Percentiles rank a stretch among this genome's conserved stretches.
Evolutionary conservation across 2,329 filamentous ascomycete genomes (phyloP).

Genomic region (Simplicillium sp.): DNA sequence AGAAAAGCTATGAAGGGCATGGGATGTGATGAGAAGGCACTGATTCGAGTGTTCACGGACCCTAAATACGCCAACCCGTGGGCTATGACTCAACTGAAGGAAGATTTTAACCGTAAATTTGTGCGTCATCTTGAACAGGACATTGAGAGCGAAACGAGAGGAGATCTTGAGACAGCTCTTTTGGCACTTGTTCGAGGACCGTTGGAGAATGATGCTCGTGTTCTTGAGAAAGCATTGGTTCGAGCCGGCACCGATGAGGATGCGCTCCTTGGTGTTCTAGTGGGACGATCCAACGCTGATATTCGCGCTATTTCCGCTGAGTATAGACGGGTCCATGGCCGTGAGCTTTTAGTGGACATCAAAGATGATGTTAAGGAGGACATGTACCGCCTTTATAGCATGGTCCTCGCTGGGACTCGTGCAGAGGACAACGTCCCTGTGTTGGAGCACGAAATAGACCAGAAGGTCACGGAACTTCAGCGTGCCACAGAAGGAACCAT

Average conservation of each 20-base stretch:
- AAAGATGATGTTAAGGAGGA: slow-evolving; percentile 20
- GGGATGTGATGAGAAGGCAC: slow-evolving; percentile 20
- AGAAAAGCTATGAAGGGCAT: slow-evolving; percentile 25
- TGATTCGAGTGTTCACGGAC: slow-evolving; percentile 18
- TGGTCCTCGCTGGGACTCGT: slow-evolving; percentile 17
- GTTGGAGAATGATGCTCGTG: slow-evolving; percentile 19
- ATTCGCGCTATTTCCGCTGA: slow-evolving; percentile 20
- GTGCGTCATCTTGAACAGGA: slow-evolving; percentile 21
- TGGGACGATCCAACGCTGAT: slow-evolving; percentile 25
- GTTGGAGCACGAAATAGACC: slow-evolving; percentile 18
- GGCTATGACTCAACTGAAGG: slow-evolving; percentile 19
- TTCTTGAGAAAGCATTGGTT: slow-evolving; percentile 19
- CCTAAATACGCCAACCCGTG: slow-evolving; percentile 22
- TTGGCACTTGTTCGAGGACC: slow-evolving; percentile 20
- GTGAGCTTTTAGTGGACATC: slow-evolving; percentile 19
- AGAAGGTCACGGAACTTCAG: slow-evolving; percentile 21
- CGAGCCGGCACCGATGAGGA: slow-evolving; percentile 22
- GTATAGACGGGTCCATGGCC: slow-evolving; percentile 17
- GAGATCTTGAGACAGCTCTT: slow-evolving; percentile 18
- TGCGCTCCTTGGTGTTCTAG: slow-evolving; percentile 22
- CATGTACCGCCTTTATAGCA: slow-evolving; percentile 22
- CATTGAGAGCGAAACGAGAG: slow-evolving; percentile 21
- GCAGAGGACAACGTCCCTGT: slow-evolving; percentile 18
- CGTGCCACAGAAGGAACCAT: slow-evolving; percentile 20
- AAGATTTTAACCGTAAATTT: slow-evolving; percentile 22